Evolutionary conservation across 805 yeast genomes (phyloP).

Genomic region (Wickerhamiella cacticola): DNA sequence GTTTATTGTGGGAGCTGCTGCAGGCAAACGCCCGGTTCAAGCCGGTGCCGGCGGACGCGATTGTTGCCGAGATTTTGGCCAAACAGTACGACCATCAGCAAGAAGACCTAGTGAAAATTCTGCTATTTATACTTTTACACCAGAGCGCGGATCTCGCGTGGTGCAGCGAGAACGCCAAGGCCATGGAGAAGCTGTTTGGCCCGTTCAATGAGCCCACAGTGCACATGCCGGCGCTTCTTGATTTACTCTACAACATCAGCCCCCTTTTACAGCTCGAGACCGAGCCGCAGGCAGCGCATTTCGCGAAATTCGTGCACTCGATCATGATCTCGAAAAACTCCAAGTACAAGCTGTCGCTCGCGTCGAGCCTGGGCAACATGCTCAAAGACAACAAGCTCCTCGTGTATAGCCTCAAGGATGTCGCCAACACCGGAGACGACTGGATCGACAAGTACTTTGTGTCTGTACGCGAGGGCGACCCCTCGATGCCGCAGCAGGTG

Average conservation of each 20-base stretch:
- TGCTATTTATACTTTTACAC: slow-evolving; percentile 13
- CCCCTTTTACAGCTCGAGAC: slow-evolving; percentile 13
- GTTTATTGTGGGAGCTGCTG: slow-evolving; percentile 62
- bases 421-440: slow-evolving; percentile 14
- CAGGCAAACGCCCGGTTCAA: slow-evolving; percentile 50
- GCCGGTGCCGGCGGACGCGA: slow-evolving; percentile 29
- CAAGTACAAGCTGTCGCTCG: background rate
- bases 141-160: slow-evolving; percentile 14
- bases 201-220: slow-evolving; percentile 9
- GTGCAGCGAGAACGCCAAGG: slow-evolving; percentile 13
- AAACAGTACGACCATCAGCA: background rate
- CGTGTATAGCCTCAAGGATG: background rate
- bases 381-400: background rate
- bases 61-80: slow-evolving; percentile 12
- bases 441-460: slow-evolving; percentile 14
- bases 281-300: background rate
- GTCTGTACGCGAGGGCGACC: background rate
- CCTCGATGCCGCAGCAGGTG: background rate
- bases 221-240: slow-evolving; percentile 17
- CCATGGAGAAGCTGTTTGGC: slow-evolving; percentile 5
- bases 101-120: slow-evolving; percentile 12
- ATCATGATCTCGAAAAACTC: background rate
- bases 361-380: slow-evolving; percentile 3
- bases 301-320: slow-evolving; percentile 2
- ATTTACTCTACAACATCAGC: slow-evolving; percentile 19